Conservation (phyloP, 345 rosid genomes). For the Hibiscus mutabilis region DNA sequence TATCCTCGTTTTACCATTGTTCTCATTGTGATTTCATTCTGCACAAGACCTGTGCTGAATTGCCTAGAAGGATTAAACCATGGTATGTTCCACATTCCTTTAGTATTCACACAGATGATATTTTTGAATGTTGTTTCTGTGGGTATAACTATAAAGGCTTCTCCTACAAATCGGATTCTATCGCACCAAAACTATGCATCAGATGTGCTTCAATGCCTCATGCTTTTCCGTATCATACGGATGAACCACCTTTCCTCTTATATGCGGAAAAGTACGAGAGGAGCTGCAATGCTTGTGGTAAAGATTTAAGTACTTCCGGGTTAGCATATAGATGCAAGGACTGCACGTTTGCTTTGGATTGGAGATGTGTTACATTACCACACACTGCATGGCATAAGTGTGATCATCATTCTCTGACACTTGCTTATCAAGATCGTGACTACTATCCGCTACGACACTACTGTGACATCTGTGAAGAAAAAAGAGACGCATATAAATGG, state of each 20-base stretch:
- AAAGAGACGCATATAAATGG: conserved; percentile 8
- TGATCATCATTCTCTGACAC: too few species aligned
- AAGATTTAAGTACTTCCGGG: too few species aligned
- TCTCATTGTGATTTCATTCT: background rate
- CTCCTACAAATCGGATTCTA: background rate
- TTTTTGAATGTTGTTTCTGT: background rate
- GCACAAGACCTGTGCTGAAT: background rate
- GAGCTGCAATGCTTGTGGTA: too few species aligned
- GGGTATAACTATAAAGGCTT: conserved; percentile 14
- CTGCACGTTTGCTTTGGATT: too few species aligned
- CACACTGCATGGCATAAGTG: too few species aligned
- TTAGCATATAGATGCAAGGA: too few species aligned
- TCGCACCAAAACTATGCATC: background rate
- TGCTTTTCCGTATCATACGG: too few species aligned
- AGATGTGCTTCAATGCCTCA: conserved; percentile 10
- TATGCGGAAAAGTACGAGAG: too few species aligned
- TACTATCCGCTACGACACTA: background rate
- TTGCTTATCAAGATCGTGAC: too few species aligned
- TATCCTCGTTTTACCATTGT: conserved; percentile 7
- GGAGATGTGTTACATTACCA: too few species aligned
- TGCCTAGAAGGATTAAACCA: background rate
- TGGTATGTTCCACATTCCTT: too few species aligned
- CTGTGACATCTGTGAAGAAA: conserved; percentile 17
- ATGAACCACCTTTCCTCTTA: too few species aligned
- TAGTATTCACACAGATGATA: background rate